Base-by-base conservation (phyloP, 805 yeast genomes). In the Yamadazyma sp. region DNA sequence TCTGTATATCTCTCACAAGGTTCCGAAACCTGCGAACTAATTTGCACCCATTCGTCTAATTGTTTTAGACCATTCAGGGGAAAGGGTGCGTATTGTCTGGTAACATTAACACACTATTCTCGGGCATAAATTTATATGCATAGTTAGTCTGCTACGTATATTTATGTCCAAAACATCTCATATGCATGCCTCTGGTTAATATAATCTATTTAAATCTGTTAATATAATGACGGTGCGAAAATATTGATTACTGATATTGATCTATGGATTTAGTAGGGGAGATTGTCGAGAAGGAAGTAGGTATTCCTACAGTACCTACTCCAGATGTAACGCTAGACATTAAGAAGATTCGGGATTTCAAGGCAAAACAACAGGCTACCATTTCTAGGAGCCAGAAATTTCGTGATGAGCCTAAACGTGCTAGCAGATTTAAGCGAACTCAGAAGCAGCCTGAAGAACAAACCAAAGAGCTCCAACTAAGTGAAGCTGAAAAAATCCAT, bases 201-300 rank as follows among this genome's bases (percentile, higher is more conserved):
- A 4, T 22, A 4, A 12, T 22, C 12, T 22, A 4, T 22, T 22
- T 11, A 22, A n/a, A n/a, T n/a, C n/a, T n/a, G n/a, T n/a, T n/a
- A n/a, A n/a, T n/a, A n/a, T n/a, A n/a, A n/a, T n/a, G n/a, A n/a
- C n/a, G n/a, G n/a, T n/a, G n/a, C n/a, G n/a, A n/a, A n/a, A n/a
- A n/a, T n/a, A n/a, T n/a, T n/a, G n/a, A n/a, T n/a, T n/a, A n/a
- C n/a, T n/a, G n/a, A n/a, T n/a, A n/a, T n/a, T n/a, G n/a, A n/a
- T n/a, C n/a, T n/a, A 83, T 83, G 90, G 83, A 82, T 55, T 66
- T 82, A 42, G 59, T 84, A 18, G 84, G 86, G 7, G 91, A 84
- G 46, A 82, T 84, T 20, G 78, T 82, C 6, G 93, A 84, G 49
- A 80, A 70, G 40, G 78, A 78, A 33, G 59, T 62, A 0, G 54